These are phyloP conservation scores for Nicotiana undulata DNA, from an alignment of 257 asterid species.

Conservation along the genomic window DNA sequence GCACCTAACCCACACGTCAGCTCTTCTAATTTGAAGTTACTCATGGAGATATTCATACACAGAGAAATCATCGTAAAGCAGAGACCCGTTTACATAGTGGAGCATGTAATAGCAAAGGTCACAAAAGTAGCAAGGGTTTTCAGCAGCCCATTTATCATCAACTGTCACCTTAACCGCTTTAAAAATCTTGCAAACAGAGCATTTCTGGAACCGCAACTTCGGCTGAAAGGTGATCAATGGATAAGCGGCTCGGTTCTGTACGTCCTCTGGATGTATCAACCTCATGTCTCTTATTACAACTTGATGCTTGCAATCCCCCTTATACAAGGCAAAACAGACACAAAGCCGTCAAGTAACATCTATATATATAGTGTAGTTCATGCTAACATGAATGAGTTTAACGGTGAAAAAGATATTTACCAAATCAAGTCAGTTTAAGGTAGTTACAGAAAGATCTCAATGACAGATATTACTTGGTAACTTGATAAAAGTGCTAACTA, in stretches of 20 bases:
- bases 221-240: slow-evolving; percentile 46
- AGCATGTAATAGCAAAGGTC: slow-evolving; percentile 88
- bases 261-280: slow-evolving; percentile 72
- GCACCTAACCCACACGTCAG: too few relatives aligned
- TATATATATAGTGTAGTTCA: background rate
- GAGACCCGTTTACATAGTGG: slow-evolving; percentile 61
- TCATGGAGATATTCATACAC: slow-evolving; percentile 73
- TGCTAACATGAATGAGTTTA: background rate
- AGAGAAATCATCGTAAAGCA: slow-evolving; percentile 61
- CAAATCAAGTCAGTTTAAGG: background rate
- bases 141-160: slow-evolving; percentile 80
- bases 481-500: too few relatives aligned
- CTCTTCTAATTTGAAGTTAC: background rate
- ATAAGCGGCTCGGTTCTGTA: slow-evolving; percentile 69
- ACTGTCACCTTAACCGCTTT: slow-evolving; percentile 68
- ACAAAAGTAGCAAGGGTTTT: slow-evolving; percentile 84
- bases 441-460: background rate
- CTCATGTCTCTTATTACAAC: slow-evolving; percentile 79
- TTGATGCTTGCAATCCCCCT: slow-evolving; percentile 86
- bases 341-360: background rate
- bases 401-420: background rate
- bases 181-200: slow-evolving; percentile 78
- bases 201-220: slow-evolving; percentile 50
- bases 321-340: background rate
- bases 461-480: too few relatives aligned